A percentile compares a stretch with the other conserved stretches of the same genome.
Conservation (phyloP, 2,329 filamentous ascomycete genomes). For the Trichophyton schoenleinii region DNA sequence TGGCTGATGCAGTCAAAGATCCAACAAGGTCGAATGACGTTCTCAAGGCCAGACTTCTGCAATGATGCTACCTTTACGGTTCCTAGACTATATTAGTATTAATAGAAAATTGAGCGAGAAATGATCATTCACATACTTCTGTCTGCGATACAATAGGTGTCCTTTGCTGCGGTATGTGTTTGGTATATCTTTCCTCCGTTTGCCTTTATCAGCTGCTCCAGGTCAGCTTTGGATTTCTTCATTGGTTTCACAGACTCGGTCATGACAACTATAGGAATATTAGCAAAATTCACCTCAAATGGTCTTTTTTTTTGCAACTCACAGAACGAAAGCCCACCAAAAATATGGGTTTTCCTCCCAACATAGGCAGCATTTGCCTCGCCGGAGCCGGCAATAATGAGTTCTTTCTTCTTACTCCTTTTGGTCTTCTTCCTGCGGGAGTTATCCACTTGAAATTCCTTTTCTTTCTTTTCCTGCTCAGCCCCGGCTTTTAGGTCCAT, state of each 20-base stretch:
- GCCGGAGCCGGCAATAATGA: constrained; percentile 62
- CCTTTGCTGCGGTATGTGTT: constrained; percentile 48
- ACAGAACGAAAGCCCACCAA: constrained; percentile 67
- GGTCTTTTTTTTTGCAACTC: constrained; percentile 13
- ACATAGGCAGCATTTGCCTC: constrained; percentile 40
- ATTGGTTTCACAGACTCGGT: constrained; percentile 42
- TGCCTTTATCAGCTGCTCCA: constrained; percentile 70
- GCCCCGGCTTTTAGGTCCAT: constrained; percentile 54
- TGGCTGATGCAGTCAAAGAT: constrained; percentile 64
- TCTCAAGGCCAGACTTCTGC: constrained; percentile 55
- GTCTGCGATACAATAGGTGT: constrained; percentile 65
- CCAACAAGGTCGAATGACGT: constrained; percentile 72
- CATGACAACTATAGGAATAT: constrained; percentile 44
- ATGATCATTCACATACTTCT: constrained; percentile 39
- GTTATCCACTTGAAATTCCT: constrained; percentile 60
- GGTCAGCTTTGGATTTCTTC: constrained; percentile 63
- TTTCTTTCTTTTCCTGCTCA: constrained; percentile 59
- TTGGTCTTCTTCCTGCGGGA: constrained; percentile 51
- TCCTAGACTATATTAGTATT: constrained; percentile 18
- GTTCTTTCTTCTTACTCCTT: constrained; percentile 49
- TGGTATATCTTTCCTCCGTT: constrained; percentile 74
- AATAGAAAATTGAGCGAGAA: background rate
- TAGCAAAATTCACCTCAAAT: background rate
- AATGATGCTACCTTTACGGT: constrained; percentile 72
- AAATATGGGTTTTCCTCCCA: constrained; percentile 51